Percentiles rank a stretch among this genome's conserved stretches.
phyloP scores from a whole-genome alignment of 768 basidiomycete genomes.

The Lactarius vividus region DNA sequence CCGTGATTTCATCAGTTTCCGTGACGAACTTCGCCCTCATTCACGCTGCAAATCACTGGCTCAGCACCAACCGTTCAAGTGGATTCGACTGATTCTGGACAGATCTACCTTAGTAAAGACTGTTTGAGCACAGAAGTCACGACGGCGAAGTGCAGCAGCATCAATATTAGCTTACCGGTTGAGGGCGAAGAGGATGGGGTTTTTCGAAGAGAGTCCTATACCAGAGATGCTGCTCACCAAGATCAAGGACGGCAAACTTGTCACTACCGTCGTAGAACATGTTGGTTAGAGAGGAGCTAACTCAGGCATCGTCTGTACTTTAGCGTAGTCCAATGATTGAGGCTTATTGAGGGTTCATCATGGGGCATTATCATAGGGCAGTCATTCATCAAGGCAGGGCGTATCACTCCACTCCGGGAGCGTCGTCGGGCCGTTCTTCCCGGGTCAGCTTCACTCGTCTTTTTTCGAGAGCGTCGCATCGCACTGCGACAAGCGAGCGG shows the following conservation, averaged over 20 bases:
- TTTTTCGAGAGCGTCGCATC: neutral
- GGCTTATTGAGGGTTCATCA: too few relatives aligned
- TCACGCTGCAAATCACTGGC: constrained; percentile 89
- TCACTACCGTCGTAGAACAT: constrained; percentile 90
- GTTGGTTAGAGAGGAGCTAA: constrained; percentile 41
- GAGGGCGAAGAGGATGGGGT: constrained; percentile 90
- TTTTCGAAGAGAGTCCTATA: constrained; percentile 80
- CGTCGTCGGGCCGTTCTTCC: neutral
- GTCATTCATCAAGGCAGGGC: too few relatives aligned
- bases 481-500: neutral
- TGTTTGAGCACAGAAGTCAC: constrained; percentile 83
- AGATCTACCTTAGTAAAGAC: constrained; percentile 86
- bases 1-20: constrained; percentile 87
- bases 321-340: neutral
- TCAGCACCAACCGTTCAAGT: constrained; percentile 88
- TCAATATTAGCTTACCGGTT: constrained; percentile 87
- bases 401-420: too few relatives aligned
- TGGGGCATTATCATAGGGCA: too few relatives aligned
- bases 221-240: constrained; percentile 95
- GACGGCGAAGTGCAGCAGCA: constrained; percentile 88
- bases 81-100: constrained; percentile 93
- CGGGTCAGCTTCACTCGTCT: neutral
- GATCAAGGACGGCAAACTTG: constrained; percentile 75
- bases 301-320: neutral
- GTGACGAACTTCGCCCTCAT: constrained; percentile 93